These are phyloP conservation scores for Phellinidium pouzarii DNA, from an alignment of 1,284 basidiomycete genomes.

Conservation along the genomic window DNA sequence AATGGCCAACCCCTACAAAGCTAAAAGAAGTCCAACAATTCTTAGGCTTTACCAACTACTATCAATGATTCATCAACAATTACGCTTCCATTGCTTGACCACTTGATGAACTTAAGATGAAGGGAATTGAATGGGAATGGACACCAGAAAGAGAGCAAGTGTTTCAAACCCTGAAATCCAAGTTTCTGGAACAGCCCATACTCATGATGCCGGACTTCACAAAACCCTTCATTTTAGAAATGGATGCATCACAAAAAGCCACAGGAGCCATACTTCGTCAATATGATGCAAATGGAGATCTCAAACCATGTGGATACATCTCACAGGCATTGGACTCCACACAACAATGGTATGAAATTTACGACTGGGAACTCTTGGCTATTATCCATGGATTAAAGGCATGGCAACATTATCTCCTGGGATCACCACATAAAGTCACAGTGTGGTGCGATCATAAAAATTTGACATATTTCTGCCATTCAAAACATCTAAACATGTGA, in stretches of 20 bases:
- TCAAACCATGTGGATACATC: not conserved
- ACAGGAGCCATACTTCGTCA: not conserved
- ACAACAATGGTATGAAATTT: not conserved
- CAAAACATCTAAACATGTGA: not conserved
- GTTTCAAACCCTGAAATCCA: not conserved
- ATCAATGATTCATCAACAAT: not conserved
- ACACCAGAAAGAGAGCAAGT: not conserved
- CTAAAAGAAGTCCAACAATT: too few species aligned
- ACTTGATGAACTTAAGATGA: not conserved
- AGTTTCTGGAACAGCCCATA: not conserved
- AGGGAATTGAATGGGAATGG: not conserved
- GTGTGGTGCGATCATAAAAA: constrained; percentile 5
- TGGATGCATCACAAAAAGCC: not conserved
- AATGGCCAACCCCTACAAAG: too few species aligned
- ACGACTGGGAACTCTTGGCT: not conserved
- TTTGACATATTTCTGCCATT: not conserved
- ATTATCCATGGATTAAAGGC: not conserved
- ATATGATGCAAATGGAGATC: not conserved
- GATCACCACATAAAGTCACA: not conserved
- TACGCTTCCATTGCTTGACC: not conserved
- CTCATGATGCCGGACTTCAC: not conserved
- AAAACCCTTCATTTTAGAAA: not conserved
- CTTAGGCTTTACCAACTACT: not conserved
- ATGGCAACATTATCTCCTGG: constrained; percentile 2
- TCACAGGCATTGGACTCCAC: not conserved